Base-by-base conservation (phyloP, 345 rosid species). In the Erodium maritimum region DNA sequence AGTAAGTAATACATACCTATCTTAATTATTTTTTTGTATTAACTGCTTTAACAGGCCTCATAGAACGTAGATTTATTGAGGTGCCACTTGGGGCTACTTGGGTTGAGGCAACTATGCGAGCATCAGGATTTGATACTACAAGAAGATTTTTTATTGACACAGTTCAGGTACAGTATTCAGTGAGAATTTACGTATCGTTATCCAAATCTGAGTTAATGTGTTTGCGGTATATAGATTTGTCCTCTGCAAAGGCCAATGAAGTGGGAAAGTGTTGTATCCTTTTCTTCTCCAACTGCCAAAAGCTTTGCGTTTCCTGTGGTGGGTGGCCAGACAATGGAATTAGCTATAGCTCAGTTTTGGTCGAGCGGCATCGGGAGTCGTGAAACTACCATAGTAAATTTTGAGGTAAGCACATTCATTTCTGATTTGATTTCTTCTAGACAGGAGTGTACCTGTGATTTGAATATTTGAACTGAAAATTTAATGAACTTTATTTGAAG, bases 331-430 rank as follows among this genome's bases (percentile, higher is more conserved):
- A 90, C 96, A 37, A 82, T 87, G 95, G 99, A 93, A 75, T 77
- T 93, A 67, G 85, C 83, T 59, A 63, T 93, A 70, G 96, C 99
- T 69, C 99, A 90, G 73, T 93, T 87, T 72, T 89, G 99, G 97
- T 83, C 96, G 57, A 93, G 99, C 73, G 99, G 99, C 65, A 75
- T 87, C 59, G 99, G 95, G 67, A 93, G 97, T 78, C 81, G 74
- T 65, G 95, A 90, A 74, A 77, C 79, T 55, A 71, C 99, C 60
- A 22, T 63, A 45, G 90, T 89, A 54, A 94, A 93, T 69, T 89
- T 93, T 80, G 91, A 93, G 99, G 99, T 93, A 83, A n/a, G 45
- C 56, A 60, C 48, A 7, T 24, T 57, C 29, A 57, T 54, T 58
- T 42, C 48, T 42, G 48, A 42, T 42, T 42, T 42, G 48, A 1